A percentile compares a stretch with the other conserved stretches of the same genome.
Evolutionary conservation across 179 eudicot genomes (phyloP).

Genomic region (Actinidia arguta): DNA sequence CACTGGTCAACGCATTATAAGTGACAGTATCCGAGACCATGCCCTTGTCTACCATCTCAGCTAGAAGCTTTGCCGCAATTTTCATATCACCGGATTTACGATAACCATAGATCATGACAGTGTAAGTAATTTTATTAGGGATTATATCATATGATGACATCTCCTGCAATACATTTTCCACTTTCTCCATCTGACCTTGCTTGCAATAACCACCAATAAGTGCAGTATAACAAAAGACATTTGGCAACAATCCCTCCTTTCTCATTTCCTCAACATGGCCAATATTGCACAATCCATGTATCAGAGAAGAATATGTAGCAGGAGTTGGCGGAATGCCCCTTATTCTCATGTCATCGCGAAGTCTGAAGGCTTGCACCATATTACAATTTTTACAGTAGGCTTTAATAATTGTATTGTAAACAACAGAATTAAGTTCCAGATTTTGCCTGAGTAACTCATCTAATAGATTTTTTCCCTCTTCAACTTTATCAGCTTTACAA

Average conservation of each 20-base stretch:
- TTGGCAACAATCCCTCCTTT: constrained; percentile 62
- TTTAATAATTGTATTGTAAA: constrained; percentile 70
- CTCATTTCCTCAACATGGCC: constrained; percentile 68
- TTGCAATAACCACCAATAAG: constrained; percentile 80
- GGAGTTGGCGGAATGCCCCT: constrained; percentile 63
- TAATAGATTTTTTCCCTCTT: constrained; percentile 66
- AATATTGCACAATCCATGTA: constrained; percentile 62
- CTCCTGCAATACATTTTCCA: constrained; percentile 57
- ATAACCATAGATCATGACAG: constrained; percentile 71
- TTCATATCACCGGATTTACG: constrained; percentile 56
- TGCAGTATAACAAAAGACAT: constrained; percentile 81
- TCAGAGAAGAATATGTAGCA: constrained; percentile 72
- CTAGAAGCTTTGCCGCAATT: constrained; percentile 58
- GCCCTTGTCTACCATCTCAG: constrained; percentile 71
- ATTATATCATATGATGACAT: constrained; percentile 55
- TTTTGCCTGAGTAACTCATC: constrained; percentile 53
- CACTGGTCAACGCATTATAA: constrained; percentile 64
- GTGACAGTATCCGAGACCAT: constrained; percentile 78
- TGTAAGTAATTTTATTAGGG: constrained; percentile 87
- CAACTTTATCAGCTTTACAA: constrained; percentile 64
- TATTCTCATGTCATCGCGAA: constrained; percentile 71
- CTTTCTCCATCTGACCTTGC: constrained; percentile 77
- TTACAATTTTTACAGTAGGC: constrained; percentile 61
- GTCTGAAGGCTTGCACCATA: constrained; percentile 60
- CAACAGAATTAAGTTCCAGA: constrained; percentile 52